These are phyloP conservation scores for Apiospora saccharicola DNA, from an alignment of 2,329 filamentous ascomycete species.

Conservation along the genomic window DNA sequence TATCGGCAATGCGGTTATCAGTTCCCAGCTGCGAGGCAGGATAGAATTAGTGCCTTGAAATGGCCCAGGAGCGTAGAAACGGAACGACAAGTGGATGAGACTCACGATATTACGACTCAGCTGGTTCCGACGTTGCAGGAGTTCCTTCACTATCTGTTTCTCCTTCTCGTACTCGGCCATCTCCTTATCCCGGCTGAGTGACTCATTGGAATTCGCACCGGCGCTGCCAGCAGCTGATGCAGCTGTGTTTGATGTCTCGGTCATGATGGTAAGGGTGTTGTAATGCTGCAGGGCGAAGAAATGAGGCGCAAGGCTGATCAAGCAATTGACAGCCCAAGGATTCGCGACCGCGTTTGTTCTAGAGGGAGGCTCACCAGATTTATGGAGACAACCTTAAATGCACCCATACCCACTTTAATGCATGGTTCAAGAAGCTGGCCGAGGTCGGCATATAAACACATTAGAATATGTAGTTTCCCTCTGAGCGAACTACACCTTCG, in stretches of 20 bases:
- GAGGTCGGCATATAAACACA: neutral
- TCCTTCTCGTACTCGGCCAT: slow-evolving; percentile 58
- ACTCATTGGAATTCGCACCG: slow-evolving; percentile 15
- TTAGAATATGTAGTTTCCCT: too few species aligned
- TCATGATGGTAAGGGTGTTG: slow-evolving; percentile 22
- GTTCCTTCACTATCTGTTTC: slow-evolving; percentile 55
- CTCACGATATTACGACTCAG: slow-evolving; percentile 49
- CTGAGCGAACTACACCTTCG: too few species aligned
- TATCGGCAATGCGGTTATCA: slow-evolving; percentile 68
- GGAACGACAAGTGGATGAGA: neutral
- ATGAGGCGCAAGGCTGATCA: neutral
- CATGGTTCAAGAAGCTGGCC: neutral
- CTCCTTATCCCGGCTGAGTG: slow-evolving; percentile 28
- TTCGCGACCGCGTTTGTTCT: slow-evolving; percentile 2
- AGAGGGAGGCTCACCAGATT: neutral
- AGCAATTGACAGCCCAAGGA: neutral
- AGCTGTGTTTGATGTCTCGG: slow-evolving; percentile 53
- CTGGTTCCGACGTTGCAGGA: slow-evolving; percentile 53
- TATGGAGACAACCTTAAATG: neutral
- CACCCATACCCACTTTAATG: neutral
- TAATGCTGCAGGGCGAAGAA: neutral
- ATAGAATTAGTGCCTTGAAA: neutral
- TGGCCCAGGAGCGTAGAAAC: neutral
- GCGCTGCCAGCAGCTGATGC: slow-evolving; percentile 28
- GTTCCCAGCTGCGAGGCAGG: neutral